Base-by-base conservation (phyloP, 176 grass and related monocot species). In the Hyparrhenia diplandra region DNA sequence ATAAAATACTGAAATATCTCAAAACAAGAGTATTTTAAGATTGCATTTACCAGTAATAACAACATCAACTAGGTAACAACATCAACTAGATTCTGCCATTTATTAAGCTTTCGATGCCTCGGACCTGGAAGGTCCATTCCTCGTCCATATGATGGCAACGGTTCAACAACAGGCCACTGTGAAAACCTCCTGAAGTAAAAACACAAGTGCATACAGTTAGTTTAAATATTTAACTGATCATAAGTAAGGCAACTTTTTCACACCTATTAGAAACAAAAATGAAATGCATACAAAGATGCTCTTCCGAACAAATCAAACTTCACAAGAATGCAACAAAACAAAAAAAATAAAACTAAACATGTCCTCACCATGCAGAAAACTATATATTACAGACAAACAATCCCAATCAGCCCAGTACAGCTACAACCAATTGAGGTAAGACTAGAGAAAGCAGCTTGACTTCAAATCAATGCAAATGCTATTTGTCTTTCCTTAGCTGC, bases 81-180 rank as follows among this genome's bases (percentile, higher is more conserved):
- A 71, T 97, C 94, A 5, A 74, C 87, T 35, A 97, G 42, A 57
- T 90, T 90, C 25, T 92, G 79, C 94, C 94, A 74, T 94, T 97
- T 75, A 97, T 94, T 82, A 94, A 94, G 63, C 91, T n/a, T 92
- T 24, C 87, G 76, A 74, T 97, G 91, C 18, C 91, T 90, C 2
- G 76, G 25, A 30, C 94, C 91, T 14, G 94, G 94, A 82, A 97
- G 89, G 23, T 97, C 94, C 1, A 85, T 78, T 61, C 91, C 94
- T 86, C 82, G 91, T 49, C 94, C 89, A 37, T 97, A 92, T 9
- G 94, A 97, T 11, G 94, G 91, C 69, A 97, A 92, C 5, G 94
- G 87, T 20, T 92, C 94, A 51, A 88, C 77, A 80, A 90, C 66
- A 37, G 94, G 89, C 91, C 91, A 97, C 74, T 94, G 84, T 73